A percentile compares a stretch with the other conserved stretches of the same genome.
These are phyloP conservation scores for Fraxinus anomala DNA, from an alignment of 257 asterid species.

Conservation along the genomic window DNA sequence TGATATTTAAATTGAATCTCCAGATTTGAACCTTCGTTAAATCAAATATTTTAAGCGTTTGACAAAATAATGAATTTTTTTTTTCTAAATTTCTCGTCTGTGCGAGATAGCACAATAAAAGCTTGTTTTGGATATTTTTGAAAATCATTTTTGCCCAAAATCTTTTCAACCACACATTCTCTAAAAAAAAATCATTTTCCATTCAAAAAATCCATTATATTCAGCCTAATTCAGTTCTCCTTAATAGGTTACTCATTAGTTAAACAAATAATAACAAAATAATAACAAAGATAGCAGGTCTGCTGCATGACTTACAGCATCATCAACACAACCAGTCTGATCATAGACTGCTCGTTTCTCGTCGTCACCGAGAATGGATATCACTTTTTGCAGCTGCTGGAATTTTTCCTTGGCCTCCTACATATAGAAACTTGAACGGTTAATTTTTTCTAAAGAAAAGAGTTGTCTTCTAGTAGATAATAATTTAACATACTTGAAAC, in stretches of 20 bases:
- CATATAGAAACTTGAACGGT: slow-evolving; percentile 20
- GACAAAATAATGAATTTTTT: no score
- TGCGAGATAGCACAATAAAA: neutral
- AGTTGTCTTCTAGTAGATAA: neutral
- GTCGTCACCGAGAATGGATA: slow-evolving; percentile 84
- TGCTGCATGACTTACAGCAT: slow-evolving; percentile 67
- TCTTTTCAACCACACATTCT: no score
- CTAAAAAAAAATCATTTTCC: no score
- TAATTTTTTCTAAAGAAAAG: neutral
- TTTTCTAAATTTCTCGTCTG: neutral
- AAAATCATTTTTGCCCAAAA: no score
- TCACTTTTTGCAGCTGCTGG: slow-evolving; percentile 93
- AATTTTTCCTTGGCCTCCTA: slow-evolving; percentile 96
- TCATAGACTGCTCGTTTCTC: slow-evolving; percentile 94
- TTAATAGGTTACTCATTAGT: neutral
- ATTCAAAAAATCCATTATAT: neutral
- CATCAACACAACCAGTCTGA: slow-evolving; percentile 95
- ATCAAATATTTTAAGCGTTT: neutral
- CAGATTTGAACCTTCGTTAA: neutral
- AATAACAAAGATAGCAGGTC: slow-evolving; percentile 11
- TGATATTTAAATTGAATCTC: neutral
- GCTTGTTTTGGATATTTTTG: no score
- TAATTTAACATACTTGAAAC: slow-evolving; percentile 3
- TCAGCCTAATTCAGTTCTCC: slow-evolving; percentile 8
- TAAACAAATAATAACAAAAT: slow-evolving; percentile 1